Evolutionary conservation across 257 asterid genomes (phyloP).

Genomic region (Craterostigma plantagineum): DNA sequence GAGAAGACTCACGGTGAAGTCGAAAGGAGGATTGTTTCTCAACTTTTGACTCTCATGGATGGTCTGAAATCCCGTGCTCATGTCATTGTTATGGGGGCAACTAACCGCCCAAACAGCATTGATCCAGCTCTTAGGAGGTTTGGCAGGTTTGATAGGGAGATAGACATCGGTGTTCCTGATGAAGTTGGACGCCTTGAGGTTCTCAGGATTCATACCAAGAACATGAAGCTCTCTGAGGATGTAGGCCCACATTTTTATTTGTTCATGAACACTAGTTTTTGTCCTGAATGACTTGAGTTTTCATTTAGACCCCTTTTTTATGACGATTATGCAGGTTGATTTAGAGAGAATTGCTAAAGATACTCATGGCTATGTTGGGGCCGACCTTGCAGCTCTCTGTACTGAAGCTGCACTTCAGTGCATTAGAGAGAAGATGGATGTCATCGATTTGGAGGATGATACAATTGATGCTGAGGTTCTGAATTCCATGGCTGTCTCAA

Average conservation of each 20-base stretch:
- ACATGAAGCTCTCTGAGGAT: slow-evolving; percentile 87
- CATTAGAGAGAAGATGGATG: slow-evolving; percentile 96
- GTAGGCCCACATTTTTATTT: slow-evolving; percentile 10
- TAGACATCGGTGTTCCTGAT: slow-evolving; percentile 88
- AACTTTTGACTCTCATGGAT: slow-evolving; percentile 87
- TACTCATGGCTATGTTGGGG: slow-evolving; percentile 88
- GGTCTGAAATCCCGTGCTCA: slow-evolving; percentile 84
- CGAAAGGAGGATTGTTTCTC: slow-evolving; percentile 94
- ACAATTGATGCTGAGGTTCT: slow-evolving; percentile 77
- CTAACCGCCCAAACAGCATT: slow-evolving; percentile 83
- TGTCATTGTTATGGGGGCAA: slow-evolving; percentile 79
- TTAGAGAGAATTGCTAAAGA: slow-evolving; percentile 66
- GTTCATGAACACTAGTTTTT: background rate
- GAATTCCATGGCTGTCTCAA: slow-evolving; percentile 83
- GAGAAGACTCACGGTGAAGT: slow-evolving; percentile 90
- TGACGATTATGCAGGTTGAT: slow-evolving; percentile 43
- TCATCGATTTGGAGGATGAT: slow-evolving; percentile 80
- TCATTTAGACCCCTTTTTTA: background rate
- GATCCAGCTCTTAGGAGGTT: slow-evolving; percentile 90
- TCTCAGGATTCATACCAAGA: slow-evolving; percentile 78
- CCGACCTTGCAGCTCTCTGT: slow-evolving; percentile 89
- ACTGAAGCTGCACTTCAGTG: slow-evolving; percentile 93
- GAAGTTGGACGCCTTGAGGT: slow-evolving; percentile 97
- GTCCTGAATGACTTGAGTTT: too few relatives aligned
- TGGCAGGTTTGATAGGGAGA: slow-evolving; percentile 86